A percentile compares a stretch with the other conserved stretches of the same genome.
These are phyloP conservation scores for Paxillus ammoniavirescens DNA, from an alignment of 768 basidiomycete genomes.

Conservation along the genomic window DNA sequence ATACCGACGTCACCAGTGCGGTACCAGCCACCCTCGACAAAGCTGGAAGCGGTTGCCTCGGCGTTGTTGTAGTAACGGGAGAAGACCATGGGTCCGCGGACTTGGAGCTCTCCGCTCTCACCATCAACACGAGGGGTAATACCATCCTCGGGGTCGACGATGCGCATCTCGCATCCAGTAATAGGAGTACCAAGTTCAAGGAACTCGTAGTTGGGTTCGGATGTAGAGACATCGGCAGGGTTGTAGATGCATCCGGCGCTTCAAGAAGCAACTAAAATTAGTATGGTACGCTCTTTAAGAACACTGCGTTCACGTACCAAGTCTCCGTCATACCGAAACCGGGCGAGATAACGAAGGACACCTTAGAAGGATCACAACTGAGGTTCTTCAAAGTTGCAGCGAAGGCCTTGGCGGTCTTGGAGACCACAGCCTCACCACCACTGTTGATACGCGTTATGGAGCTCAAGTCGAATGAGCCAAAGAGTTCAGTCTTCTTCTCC, in stretches of 20 bases:
- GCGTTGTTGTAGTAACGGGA: conserved; percentile 45
- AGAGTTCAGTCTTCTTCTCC: conserved; percentile 17
- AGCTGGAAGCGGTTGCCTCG: conserved; percentile 44
- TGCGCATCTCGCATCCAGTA: conserved; percentile 34
- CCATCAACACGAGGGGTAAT: conserved; percentile 19
- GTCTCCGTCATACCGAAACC: conserved; percentile 48
- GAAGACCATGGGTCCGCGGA: conserved; percentile 40
- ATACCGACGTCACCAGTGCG: conserved; percentile 54
- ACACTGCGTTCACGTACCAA: conserved; percentile 17
- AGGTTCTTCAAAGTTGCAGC: conserved; percentile 29
- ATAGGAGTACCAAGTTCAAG: conserved; percentile 32
- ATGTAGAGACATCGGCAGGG: conserved; percentile 14
- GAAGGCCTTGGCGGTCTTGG: conserved; percentile 36
- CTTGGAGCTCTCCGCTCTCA: conserved; percentile 37
- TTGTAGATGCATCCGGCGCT: conserved; percentile 39
- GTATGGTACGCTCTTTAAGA: background rate
- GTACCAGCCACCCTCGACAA: conserved; percentile 51
- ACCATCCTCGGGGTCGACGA: conserved; percentile 28
- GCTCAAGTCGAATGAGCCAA: conserved; percentile 33
- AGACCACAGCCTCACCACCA: conserved; percentile 43
- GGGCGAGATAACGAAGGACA: conserved; percentile 23
- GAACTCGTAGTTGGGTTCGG: conserved; percentile 27
- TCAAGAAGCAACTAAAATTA: background rate
- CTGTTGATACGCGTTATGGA: conserved; percentile 35
- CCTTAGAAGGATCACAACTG: conserved; percentile 10